Conservation (phyloP, 371 early-diverging fungal genomes). For the Circinella minor region DNA sequence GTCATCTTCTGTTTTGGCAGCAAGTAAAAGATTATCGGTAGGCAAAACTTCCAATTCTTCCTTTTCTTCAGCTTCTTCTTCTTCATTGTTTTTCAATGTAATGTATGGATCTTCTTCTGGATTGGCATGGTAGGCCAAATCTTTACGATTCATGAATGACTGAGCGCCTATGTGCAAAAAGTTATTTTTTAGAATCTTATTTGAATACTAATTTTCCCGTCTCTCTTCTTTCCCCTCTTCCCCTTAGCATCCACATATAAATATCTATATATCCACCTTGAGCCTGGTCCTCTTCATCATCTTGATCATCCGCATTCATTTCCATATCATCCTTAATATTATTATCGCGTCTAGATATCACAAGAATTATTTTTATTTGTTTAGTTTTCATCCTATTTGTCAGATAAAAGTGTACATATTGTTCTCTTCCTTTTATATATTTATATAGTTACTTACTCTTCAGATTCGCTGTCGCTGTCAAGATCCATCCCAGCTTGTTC, state of each 20-base stretch:
- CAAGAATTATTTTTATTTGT: too few species aligned
- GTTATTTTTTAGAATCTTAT: not conserved
- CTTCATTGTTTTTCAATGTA: conserved; percentile 55
- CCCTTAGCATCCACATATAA: not conserved
- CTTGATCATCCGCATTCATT: not conserved
- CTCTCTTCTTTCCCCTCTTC: too few species aligned
- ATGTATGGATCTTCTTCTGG: conserved; percentile 88
- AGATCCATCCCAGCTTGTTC: conserved; percentile 33
- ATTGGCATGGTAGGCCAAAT: conserved; percentile 77
- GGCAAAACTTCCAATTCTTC: conserved; percentile 79
- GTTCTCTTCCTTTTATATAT: not conserved
- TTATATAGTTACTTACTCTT: conserved; percentile 8
- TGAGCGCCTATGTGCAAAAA: conserved; percentile 27
- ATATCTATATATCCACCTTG: not conserved
- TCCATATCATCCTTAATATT: conserved; percentile 2
- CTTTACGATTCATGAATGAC: conserved; percentile 74
- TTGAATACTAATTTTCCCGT: too few species aligned
- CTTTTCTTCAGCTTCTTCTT: conserved; percentile 78
- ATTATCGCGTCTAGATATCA: not conserved
- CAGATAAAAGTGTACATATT: not conserved
- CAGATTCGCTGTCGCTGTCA: conserved; percentile 23
- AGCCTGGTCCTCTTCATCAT: not conserved
- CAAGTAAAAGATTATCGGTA: conserved; percentile 87
- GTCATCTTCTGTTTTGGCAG: conserved; percentile 95
- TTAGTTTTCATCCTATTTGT: not conserved